Evolutionary conservation across 805 yeast species (phyloP).

Genomic region (Wickerhamiella allomyrinae): DNA sequence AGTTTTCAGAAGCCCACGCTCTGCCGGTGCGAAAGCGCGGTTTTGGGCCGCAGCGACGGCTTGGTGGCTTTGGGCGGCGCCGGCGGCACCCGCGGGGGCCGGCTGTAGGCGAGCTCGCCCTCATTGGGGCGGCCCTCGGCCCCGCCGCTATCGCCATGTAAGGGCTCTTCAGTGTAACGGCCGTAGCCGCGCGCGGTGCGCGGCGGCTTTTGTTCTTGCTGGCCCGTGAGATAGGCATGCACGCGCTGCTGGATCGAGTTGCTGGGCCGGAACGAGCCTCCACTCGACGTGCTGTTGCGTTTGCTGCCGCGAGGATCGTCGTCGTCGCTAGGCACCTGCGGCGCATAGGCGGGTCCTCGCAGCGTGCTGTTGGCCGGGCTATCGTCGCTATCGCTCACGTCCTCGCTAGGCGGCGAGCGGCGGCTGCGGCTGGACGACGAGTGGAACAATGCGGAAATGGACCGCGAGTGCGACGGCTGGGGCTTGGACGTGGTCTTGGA

Average conservation of each 20-base stretch:
- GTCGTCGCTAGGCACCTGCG: not conserved
- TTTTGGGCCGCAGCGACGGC: not conserved
- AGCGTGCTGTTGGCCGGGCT: not conserved
- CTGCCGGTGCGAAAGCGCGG: not conserved
- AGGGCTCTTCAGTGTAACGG: slow-evolving; percentile 38
- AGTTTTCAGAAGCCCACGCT: slow-evolving; percentile 1
- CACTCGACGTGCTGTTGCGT: not conserved
- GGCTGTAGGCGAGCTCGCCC: not conserved
- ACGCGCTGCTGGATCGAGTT: slow-evolving; percentile 27
- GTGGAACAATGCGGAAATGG: slow-evolving; percentile 1
- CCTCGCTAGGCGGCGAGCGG: slow-evolving; percentile 1
- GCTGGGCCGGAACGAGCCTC: slow-evolving; percentile 15
- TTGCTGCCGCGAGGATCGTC: not conserved
- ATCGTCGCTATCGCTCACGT: not conserved
- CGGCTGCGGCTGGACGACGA: slow-evolving; percentile 2
- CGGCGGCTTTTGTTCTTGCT: slow-evolving; percentile 27
- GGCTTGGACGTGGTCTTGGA: not conserved
- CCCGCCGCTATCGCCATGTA: not conserved
- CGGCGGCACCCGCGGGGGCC: not conserved
- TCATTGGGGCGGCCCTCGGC: not conserved
- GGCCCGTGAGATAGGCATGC: slow-evolving; percentile 19
- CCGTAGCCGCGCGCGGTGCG: slow-evolving; percentile 78
- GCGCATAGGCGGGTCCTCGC: not conserved
- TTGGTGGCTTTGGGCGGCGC: slow-evolving; percentile 1
- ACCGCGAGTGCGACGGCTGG: not conserved